Conservation (phyloP, 2,329 filamentous ascomycete species). For the Claviceps sp. region DNA sequence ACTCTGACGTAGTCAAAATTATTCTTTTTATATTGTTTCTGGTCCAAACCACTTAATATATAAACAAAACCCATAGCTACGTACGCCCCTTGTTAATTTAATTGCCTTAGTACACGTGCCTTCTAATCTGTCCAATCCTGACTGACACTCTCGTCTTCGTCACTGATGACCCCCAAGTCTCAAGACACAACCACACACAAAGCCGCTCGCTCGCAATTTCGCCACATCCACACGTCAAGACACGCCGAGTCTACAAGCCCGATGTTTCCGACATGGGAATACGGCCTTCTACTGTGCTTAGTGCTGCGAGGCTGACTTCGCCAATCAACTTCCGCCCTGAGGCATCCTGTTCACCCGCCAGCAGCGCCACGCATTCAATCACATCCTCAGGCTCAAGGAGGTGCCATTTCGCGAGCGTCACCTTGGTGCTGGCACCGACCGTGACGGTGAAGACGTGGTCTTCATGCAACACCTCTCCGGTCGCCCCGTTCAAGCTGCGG, state of each 20-base stretch:
- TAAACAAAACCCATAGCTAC: no score
- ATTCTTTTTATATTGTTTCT: no score
- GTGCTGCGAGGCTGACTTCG: constrained; percentile 42
- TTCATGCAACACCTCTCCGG: constrained; percentile 35
- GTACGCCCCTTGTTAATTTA: no score
- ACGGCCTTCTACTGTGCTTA: constrained; percentile 39
- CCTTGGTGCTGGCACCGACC: constrained; percentile 82
- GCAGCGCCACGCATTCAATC: constrained; percentile 50
- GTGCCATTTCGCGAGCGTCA: constrained; percentile 83
- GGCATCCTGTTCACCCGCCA: constrained; percentile 33
- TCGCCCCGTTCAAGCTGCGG: constrained; percentile 56
- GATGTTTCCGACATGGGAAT: constrained; percentile 19
- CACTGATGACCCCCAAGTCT: no score
- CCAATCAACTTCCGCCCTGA: constrained; percentile 26
- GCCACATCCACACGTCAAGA: not conserved
- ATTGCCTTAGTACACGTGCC: no score
- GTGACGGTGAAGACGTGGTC: constrained; percentile 80
- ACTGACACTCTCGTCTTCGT: no score
- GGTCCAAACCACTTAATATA: no score
- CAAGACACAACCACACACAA: not conserved
- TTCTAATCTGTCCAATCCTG: no score
- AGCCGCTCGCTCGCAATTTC: not conserved
- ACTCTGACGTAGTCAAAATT: no score
- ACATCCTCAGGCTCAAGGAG: constrained; percentile 81
- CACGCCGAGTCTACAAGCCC: not conserved